phyloP scores from a whole-genome alignment of 1,139 yeast species.

The Suhomyces taliae region DNA sequence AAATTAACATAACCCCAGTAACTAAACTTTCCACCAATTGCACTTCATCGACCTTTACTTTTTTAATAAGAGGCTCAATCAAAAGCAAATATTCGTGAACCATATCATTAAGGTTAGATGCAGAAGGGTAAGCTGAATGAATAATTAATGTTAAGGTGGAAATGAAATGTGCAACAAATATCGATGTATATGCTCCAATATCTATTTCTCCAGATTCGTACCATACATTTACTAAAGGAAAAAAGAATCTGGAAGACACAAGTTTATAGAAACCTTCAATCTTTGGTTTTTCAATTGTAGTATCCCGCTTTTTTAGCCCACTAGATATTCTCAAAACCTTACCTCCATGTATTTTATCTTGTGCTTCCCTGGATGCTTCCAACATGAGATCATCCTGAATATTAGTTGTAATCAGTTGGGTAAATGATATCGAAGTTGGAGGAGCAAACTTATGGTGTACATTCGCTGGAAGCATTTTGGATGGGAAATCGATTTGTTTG shows the following conservation, averaged over 20 bases:
- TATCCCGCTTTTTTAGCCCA: conserved; percentile 24
- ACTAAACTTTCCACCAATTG: conserved; percentile 47
- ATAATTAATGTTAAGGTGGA: conserved; percentile 57
- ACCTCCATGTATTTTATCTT: conserved; percentile 42
- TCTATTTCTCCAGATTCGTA: conserved; percentile 45
- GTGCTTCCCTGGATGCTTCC: conserved; percentile 41
- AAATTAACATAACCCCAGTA: conserved; percentile 47
- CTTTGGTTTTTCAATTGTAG: conserved; percentile 14
- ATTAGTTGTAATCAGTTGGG: neutral
- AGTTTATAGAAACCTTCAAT: conserved; percentile 42
- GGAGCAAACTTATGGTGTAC: conserved; percentile 39
- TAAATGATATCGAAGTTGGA: neutral
- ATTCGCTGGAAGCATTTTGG: conserved; percentile 47
- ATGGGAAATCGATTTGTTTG: conserved; percentile 30
- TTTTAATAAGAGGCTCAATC: conserved; percentile 27
- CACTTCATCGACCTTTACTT: conserved; percentile 26
- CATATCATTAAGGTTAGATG: conserved; percentile 56
- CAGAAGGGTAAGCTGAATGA: conserved; percentile 58
- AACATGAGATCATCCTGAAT: conserved; percentile 38
- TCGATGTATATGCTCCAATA: conserved; percentile 55
- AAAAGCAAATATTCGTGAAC: conserved; percentile 51
- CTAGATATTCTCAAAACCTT: conserved; percentile 52
- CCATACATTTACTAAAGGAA: conserved; percentile 59
- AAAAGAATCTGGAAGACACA: conserved; percentile 50
- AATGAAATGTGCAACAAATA: conserved; percentile 58